A percentile compares a stretch with the other conserved stretches of the same genome.
Evolutionary conservation across 2,329 filamentous ascomycete genomes (phyloP).

Genomic region (Blastomyces percursus): DNA sequence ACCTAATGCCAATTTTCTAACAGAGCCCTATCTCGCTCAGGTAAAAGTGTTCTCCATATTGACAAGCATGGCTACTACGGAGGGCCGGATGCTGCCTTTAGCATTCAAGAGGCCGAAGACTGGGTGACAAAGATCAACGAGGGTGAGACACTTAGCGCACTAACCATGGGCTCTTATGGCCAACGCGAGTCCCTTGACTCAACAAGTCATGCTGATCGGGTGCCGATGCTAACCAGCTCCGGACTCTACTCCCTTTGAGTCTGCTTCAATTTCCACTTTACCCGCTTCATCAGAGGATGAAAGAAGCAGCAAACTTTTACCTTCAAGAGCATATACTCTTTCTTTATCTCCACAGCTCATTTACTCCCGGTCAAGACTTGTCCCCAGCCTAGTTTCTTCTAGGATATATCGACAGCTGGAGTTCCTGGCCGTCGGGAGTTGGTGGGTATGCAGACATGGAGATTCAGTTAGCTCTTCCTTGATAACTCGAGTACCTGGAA

Average conservation of each 20-base stretch:
- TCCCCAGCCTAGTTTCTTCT: slow-evolving; percentile 76
- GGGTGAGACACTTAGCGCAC: slow-evolving; percentile 21
- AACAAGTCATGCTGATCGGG: slow-evolving; percentile 13
- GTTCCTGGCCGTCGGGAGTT: slow-evolving; percentile 85
- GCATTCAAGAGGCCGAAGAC: slow-evolving; percentile 64
- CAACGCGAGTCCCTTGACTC: slow-evolving; percentile 15
- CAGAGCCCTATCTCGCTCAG: slow-evolving; percentile 83
- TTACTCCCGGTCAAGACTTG: slow-evolving; percentile 67
- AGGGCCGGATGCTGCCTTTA: slow-evolving; percentile 72
- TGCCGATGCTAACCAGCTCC: slow-evolving; percentile 21
- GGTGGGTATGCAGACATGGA: slow-evolving; percentile 57
- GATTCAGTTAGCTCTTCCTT: slow-evolving; percentile 17
- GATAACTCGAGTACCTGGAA: slow-evolving; percentile 68
- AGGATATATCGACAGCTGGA: slow-evolving; percentile 81
- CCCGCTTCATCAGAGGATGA: slow-evolving; percentile 14
- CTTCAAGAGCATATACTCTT: slow-evolving; percentile 67
- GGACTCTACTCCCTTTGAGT: slow-evolving; percentile 28
- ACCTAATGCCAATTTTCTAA: slow-evolving; percentile 37
- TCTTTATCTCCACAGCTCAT: slow-evolving; percentile 78
- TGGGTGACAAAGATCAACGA: slow-evolving; percentile 50
- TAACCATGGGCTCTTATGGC: background rate
- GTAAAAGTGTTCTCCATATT: slow-evolving; percentile 82
- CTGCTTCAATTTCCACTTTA: slow-evolving; percentile 24
- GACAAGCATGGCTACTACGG: slow-evolving; percentile 85
- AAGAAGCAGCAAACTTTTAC: slow-evolving; percentile 19